These are phyloP conservation scores for Amaranthus tricolor DNA, from an alignment of 179 eudicot genomes.

Conservation along the genomic window DNA sequence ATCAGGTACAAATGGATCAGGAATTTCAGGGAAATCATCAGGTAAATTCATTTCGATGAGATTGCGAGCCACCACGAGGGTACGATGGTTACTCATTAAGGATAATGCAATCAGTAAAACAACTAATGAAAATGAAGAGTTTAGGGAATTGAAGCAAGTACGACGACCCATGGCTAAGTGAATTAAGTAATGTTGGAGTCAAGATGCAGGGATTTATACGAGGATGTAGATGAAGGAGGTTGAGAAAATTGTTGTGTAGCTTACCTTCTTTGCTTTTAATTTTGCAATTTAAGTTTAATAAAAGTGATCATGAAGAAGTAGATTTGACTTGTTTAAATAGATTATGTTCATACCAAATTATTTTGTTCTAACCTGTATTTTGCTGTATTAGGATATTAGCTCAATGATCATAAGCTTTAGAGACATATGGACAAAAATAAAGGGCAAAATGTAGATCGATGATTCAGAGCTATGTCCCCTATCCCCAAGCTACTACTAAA, in stretches of 20 bases:
- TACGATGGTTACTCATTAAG: constrained; percentile 23
- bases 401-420: no score
- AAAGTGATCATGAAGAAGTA: constrained; percentile 9
- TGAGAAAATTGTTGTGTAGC: constrained; percentile 22
- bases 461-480: no score
- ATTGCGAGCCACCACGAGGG: constrained; percentile 30
- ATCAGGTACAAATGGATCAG: constrained; percentile 23
- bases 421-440: no score
- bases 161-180: constrained; percentile 22
- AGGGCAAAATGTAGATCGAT: no score
- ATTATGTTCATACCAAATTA: no score
- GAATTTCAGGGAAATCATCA: constrained; percentile 26
- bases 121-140: constrained; percentile 18
- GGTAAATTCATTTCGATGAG: constrained; percentile 20
- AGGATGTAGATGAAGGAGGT: constrained; percentile 12
- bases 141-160: not conserved
- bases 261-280: constrained; percentile 19
- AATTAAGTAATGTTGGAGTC: not conserved
- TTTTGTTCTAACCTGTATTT: no score
- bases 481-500: no score
- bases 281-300: constrained; percentile 11
- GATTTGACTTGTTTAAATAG: constrained; percentile 20
- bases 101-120: constrained; percentile 28
- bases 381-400: no score
- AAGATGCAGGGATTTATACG: constrained; percentile 16